Percentiles rank a stretch among this genome's conserved stretches.
phyloP scores from a whole-genome alignment of 116 monocot genomes.

The Papilionanthe hybrid region DNA sequence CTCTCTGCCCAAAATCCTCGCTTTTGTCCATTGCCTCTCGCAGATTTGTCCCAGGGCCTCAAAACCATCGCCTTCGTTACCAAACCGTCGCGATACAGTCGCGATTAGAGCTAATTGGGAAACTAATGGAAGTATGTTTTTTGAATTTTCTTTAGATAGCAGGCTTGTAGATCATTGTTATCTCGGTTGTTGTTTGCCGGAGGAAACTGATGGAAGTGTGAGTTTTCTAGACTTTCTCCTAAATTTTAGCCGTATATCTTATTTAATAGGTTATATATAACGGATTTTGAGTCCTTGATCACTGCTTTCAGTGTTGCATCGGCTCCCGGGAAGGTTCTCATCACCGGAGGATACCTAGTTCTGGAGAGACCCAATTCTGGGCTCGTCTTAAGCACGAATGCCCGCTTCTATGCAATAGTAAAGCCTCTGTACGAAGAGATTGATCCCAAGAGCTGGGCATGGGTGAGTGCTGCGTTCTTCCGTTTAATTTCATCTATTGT shows the following conservation, averaged over 20 bases:
- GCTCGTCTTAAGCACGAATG: conserved; percentile 80
- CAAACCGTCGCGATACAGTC: no score
- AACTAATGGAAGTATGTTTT: no score
- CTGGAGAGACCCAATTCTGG: conserved; percentile 87
- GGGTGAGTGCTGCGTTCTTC: conserved; percentile 33
- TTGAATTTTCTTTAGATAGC: background rate
- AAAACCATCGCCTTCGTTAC: background rate
- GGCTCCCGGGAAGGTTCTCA: conserved; percentile 90
- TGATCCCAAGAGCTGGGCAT: conserved; percentile 74
- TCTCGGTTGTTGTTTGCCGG: background rate
- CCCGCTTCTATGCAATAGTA: conserved; percentile 90
- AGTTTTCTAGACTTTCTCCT: background rate
- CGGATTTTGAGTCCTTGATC: background rate
- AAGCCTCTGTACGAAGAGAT: conserved; percentile 60
- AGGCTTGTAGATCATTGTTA: background rate
- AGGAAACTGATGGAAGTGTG: conserved; percentile 19
- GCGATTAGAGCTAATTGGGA: no score
- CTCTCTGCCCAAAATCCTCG: no score
- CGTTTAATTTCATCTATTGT: background rate
- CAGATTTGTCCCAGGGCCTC: no score
- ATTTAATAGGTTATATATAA: background rate
- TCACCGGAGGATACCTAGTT: conserved; percentile 89
- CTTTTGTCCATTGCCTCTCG: no score
- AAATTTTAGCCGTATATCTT: background rate
- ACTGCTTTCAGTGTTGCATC: conserved; percentile 64